These are phyloP conservation scores for Pythium volutum DNA, from an alignment of 352 stramenopile genomes.

Conservation along the genomic window DNA sequence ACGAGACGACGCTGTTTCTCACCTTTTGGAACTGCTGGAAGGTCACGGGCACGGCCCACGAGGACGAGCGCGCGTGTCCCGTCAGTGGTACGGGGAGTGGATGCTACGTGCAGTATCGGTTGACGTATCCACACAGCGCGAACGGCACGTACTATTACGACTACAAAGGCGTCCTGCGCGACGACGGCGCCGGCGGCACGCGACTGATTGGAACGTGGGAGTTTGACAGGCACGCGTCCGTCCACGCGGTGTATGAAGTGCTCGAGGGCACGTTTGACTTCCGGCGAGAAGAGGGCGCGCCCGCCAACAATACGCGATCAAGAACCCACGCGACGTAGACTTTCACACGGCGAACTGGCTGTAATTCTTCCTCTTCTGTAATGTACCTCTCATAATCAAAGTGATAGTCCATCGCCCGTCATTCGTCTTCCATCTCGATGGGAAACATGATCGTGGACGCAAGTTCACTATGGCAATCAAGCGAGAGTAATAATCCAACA, in stretches of 20 bases:
- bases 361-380: no score
- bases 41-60: slow-evolving; percentile 1
- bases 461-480: no score
- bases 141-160: slow-evolving; percentile 14
- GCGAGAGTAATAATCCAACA: no score
- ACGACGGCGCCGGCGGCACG: not conserved
- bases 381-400: no score
- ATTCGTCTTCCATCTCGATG: no score
- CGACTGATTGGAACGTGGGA: not conserved
- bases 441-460: no score
- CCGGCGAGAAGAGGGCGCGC: not conserved
- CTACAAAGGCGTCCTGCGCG: slow-evolving; percentile 5
- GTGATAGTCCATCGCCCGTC: no score
- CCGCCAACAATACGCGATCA: not conserved
- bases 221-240: not conserved
- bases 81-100: slow-evolving; percentile 7
- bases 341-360: not conserved
- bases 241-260: slow-evolving; percentile 2
- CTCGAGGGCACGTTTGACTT: slow-evolving; percentile 9
- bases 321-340: not conserved
- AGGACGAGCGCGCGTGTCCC: slow-evolving; percentile 1
- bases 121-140: slow-evolving; percentile 4
- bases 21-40: slow-evolving; percentile 1
- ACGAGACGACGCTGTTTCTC: slow-evolving; percentile 10
- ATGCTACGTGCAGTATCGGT: slow-evolving; percentile 2